Base-by-base conservation (phyloP, 805 yeast species). In the Ogataea thermomethanolica region DNA sequence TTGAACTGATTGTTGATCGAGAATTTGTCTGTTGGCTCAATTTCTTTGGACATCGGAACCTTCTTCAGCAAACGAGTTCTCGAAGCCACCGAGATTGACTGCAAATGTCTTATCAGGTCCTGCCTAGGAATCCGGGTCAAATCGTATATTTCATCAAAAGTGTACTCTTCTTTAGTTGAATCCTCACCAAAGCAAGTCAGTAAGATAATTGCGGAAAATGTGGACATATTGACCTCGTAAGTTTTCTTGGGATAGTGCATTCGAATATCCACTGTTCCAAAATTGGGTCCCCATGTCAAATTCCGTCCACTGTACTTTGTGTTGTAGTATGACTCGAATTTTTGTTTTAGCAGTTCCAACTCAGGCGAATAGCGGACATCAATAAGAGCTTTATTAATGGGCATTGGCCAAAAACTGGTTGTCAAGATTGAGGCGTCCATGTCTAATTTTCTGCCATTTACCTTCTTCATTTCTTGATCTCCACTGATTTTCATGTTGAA, bases 21-120 rank as follows among this genome's bases (percentile, higher is more conserved):
- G 54, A 89, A 90, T 21, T 61, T 61, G 62, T 89, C 96, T 6
- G 63, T 64, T 2, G 74, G 68, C 35, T 73, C 74, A 24, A 89
- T 78, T 2, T 79, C 87, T 46, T 78, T 84, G 0, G 87, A 70
- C 83, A 77, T 76, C 7, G 96, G 96, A 13, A 58, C 67, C 55
- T 89, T 91, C 23, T 70, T 67, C 48, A 91, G 65, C n/a, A 91
- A 67, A 45, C 93, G 72, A 45, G 88, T 79, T 48, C 82, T 74
- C 3, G 95, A 88, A 0, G 95, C 91, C 31, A 89, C 84, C 0
- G 95, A 79, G 23, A 93, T 74, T 1, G 96, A 86, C 56, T 82
- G 85, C 39, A 93, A 64, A 44, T 88, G 91, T 42, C 96, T 72
- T 13, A 73, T 70, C 27, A 91, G 67, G 50, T 91, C 98, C 2